Conservation (phyloP, 2,329 filamentous ascomycete species). For the Hymenoscyphus fructigenus region DNA sequence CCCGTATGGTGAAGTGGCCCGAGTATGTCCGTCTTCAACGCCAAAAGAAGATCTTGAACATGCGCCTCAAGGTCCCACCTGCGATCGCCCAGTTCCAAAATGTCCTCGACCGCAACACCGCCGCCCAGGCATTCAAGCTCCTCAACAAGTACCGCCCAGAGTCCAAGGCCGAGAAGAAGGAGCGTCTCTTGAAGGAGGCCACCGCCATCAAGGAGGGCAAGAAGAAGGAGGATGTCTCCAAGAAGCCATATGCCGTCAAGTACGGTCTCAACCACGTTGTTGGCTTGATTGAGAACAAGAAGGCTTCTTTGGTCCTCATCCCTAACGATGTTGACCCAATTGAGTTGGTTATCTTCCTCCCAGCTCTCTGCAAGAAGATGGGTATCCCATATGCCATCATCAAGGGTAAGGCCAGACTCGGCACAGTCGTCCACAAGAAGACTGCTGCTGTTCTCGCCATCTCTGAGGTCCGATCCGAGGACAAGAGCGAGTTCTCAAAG, state of each 20-base stretch:
- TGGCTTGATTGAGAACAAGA: conserved; percentile 98
- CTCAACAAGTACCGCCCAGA: conserved; percentile 99
- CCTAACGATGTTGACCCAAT: conserved; percentile 99
- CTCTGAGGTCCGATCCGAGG: conserved; percentile 95
- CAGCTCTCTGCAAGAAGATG: conserved; percentile 99
- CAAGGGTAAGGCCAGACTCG: conserved; percentile 99
- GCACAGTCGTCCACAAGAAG: conserved; percentile 99
- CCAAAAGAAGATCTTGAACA: conserved; percentile 89
- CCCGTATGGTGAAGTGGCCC: conserved; percentile 99
- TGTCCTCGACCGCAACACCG: conserved; percentile 94
- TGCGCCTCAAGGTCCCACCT: conserved; percentile 98
- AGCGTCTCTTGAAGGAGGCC: conserved; percentile 96
- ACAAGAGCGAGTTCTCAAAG: conserved; percentile 98
- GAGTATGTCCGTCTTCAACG: conserved; percentile 94
- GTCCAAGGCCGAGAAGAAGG: conserved; percentile 99
- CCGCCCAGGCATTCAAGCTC: conserved; percentile 96
- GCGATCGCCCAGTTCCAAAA: conserved; percentile 97
- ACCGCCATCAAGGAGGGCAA: conserved; percentile 97
- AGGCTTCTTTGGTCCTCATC: conserved; percentile 96
- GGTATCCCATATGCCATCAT: conserved; percentile 98
- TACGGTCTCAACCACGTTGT: conserved; percentile 99
- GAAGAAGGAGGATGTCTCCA: conserved; percentile 99
- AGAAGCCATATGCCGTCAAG: conserved; percentile 99
- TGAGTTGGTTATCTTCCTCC: conserved; percentile 98
- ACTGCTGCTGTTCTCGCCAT: conserved; percentile 94